phyloP scores from a whole-genome alignment of 2,329 filamentous ascomycete species.

The Lachnellula cervina region DNA sequence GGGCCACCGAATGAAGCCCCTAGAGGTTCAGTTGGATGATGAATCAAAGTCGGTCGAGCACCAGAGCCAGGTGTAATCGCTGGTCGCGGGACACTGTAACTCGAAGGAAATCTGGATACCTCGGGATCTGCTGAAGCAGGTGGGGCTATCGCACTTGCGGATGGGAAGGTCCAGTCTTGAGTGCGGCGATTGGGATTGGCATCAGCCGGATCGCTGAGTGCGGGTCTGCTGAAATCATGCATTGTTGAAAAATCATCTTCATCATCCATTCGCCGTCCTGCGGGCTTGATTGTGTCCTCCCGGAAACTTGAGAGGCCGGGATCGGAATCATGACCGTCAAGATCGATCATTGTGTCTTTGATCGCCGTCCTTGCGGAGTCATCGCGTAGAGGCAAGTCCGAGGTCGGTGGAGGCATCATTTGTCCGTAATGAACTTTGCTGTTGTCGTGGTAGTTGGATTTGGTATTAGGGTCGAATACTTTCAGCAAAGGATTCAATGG shows the following conservation, averaged over 20 bases:
- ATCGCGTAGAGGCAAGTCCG: slow-evolving; percentile 56
- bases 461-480: slow-evolving; percentile 61
- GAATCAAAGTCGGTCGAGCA: slow-evolving; percentile 42
- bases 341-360: slow-evolving; percentile 60
- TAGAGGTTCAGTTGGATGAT: slow-evolving; percentile 50
- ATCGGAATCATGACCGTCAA: slow-evolving; percentile 55
- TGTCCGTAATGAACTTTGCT: slow-evolving; percentile 55
- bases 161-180: slow-evolving; percentile 55
- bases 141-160: slow-evolving; percentile 37
- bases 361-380: slow-evolving; percentile 47
- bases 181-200: slow-evolving; percentile 47
- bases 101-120: slow-evolving; percentile 44
- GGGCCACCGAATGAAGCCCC: slow-evolving; percentile 17
- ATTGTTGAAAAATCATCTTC: slow-evolving; percentile 20
- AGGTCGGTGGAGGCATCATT: slow-evolving; percentile 32
- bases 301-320: slow-evolving; percentile 53
- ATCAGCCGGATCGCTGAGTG: slow-evolving; percentile 55
- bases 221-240: slow-evolving; percentile 44
- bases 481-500: slow-evolving; percentile 55
- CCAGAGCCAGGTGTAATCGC: slow-evolving; percentile 28
- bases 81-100: slow-evolving; percentile 29
- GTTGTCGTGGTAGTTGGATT: slow-evolving; percentile 61
- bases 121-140: slow-evolving; percentile 51
- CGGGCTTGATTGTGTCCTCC: slow-evolving; percentile 52
- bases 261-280: slow-evolving; percentile 17